Evolutionary conservation across 176 grass and related monocot species (phyloP).

Genomic region (Avena sativa): DNA sequence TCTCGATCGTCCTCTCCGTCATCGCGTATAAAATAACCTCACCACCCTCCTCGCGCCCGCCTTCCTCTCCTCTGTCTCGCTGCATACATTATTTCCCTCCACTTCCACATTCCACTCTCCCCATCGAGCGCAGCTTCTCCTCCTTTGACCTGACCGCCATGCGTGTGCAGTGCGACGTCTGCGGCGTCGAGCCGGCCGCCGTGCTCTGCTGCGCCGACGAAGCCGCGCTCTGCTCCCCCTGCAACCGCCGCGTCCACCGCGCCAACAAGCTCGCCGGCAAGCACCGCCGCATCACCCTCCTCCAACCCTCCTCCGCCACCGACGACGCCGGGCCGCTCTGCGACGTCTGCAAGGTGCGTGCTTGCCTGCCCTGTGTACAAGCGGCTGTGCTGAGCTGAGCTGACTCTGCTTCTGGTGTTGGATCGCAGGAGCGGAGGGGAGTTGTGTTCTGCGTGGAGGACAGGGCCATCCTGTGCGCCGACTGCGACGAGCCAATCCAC

Average conservation of each 20-base stretch:
- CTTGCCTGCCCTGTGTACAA: neutral
- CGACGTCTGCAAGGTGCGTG: constrained; percentile 76
- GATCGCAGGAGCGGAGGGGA: constrained; percentile 67
- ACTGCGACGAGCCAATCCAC: constrained; percentile 89
- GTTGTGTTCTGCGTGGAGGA: constrained; percentile 98
- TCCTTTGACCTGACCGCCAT: constrained; percentile 40
- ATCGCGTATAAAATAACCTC: constrained; percentile 35
- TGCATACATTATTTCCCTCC: constrained; percentile 12
- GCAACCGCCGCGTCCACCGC: constrained; percentile 75
- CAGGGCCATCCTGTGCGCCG: constrained; percentile 88
- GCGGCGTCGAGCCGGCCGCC: constrained; percentile 62
- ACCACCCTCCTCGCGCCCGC: neutral
- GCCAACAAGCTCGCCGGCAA: constrained; percentile 86
- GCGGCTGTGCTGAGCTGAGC: neutral
- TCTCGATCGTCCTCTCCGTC: constrained; percentile 17
- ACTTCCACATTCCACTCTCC: neutral
- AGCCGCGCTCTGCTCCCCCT: constrained; percentile 80
- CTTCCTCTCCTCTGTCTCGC: neutral
- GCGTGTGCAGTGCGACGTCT: constrained; percentile 88
- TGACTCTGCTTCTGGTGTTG: neutral
- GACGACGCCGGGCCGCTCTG: constrained; percentile 46
- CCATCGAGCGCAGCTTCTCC: neutral
- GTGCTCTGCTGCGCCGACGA: constrained; percentile 93
- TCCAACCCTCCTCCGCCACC: neutral
- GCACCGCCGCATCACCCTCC: constrained; percentile 77